Percentiles rank a stretch among this genome's conserved stretches.
Conservation (phyloP, 306 rosid genomes). For the Citrullus mucosospermus region DNA sequence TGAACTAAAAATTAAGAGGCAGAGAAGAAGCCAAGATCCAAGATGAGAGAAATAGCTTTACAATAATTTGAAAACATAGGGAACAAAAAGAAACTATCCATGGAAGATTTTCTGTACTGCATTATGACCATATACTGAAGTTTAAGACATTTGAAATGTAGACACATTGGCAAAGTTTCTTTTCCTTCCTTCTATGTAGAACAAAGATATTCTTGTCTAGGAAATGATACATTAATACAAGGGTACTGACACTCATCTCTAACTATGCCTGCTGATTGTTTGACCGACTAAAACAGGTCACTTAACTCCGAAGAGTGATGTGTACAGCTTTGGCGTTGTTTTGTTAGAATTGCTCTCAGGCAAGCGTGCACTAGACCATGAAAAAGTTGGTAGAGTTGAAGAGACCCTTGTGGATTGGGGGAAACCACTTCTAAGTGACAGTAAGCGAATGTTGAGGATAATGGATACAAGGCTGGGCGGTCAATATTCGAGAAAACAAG, state of each 20-base stretch:
- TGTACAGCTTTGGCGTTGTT: slow-evolving; percentile 83
- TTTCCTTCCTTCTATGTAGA: not conserved
- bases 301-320: slow-evolving; percentile 76
- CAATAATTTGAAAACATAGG: too few relatives aligned
- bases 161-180: too few relatives aligned
- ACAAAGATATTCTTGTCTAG: not conserved
- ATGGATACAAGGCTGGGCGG: slow-evolving; percentile 81
- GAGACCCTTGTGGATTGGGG: slow-evolving; percentile 89
- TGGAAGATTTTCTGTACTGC: not conserved
- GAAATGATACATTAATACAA: not conserved
- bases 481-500: slow-evolving; percentile 74
- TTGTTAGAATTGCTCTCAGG: slow-evolving; percentile 71
- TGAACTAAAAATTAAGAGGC: not conserved
- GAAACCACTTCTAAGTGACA: slow-evolving; percentile 47
- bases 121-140: not conserved
- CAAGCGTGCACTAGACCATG: slow-evolving; percentile 42
- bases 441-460: slow-evolving; percentile 54
- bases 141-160: too few relatives aligned
- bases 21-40: not conserved
- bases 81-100: too few relatives aligned
- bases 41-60: not conserved
- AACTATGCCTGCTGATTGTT: not conserved
- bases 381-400: slow-evolving; percentile 28
- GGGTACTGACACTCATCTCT: not conserved
- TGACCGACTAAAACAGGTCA: slow-evolving; percentile 42